These are phyloP conservation scores for Aspergillus avenaceus DNA, from an alignment of 495 filamentous ascomycete genomes.

Conservation along the genomic window DNA sequence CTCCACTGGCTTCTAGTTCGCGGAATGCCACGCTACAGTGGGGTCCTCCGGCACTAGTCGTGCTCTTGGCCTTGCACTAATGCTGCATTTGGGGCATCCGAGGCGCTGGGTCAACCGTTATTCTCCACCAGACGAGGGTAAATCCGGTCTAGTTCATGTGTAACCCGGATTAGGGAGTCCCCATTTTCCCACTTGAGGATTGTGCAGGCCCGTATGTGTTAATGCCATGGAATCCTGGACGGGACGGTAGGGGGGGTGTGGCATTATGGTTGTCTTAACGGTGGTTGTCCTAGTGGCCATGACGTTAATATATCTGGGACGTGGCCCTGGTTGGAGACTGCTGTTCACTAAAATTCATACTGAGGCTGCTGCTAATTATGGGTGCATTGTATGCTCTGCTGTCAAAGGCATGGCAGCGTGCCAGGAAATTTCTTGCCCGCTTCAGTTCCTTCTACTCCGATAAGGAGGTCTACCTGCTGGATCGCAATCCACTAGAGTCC, in stretches of 20 bases:
- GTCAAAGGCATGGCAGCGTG: background rate
- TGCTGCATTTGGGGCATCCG: background rate
- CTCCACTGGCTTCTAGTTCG: background rate
- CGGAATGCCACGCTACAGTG: background rate
- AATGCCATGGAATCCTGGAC: background rate
- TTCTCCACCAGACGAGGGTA: background rate
- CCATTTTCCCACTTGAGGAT: background rate
- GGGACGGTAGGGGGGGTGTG: background rate
- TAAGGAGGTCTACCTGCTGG: constrained; percentile 2
- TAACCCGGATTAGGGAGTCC: no score
- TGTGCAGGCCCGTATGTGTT: background rate
- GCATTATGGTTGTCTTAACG: no score
- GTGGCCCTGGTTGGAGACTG: background rate
- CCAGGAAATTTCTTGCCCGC: background rate
- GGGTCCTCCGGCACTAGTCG: background rate
- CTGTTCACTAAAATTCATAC: background rate
- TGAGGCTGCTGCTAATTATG: background rate
- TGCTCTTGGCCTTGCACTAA: no score
- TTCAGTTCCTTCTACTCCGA: background rate
- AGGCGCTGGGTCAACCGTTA: background rate
- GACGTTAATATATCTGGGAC: background rate
- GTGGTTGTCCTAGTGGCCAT: no score
- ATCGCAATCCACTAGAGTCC: constrained; percentile 2
- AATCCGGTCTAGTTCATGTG: background rate
- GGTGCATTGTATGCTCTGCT: background rate